phyloP scores from a whole-genome alignment of 2,329 filamentous ascomycete genomes.

The Monosporascus sp. region DNA sequence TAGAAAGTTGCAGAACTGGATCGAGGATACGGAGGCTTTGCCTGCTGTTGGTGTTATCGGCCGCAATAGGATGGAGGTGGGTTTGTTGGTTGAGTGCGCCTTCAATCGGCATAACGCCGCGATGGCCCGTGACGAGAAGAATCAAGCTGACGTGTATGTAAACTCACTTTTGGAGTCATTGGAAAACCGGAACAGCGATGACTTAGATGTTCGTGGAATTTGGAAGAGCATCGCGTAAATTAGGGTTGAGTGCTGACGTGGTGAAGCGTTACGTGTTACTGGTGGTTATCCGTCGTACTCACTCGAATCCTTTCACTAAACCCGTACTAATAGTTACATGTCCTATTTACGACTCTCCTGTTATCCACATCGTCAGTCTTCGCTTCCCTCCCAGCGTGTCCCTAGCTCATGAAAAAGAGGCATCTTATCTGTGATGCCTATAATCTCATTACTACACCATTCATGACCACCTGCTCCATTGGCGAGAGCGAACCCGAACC shows the following conservation, averaged over 20 bases:
- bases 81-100: conserved; percentile 36
- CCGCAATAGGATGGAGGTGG: conserved; percentile 36
- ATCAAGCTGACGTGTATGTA: conserved; percentile 34
- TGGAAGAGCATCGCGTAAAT: too few species aligned
- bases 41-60: conserved; percentile 38
- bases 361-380: too few species aligned
- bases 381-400: too few species aligned
- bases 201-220: background rate
- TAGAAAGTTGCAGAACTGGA: conserved; percentile 45
- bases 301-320: too few species aligned
- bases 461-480: conserved; percentile 32
- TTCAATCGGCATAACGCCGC: conserved; percentile 40
- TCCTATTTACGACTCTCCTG: too few species aligned
- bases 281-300: too few species aligned
- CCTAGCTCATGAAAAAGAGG: too few species aligned
- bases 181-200: conserved; percentile 9
- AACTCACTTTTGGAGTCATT: conserved; percentile 16
- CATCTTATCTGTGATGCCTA: conserved; percentile 42
- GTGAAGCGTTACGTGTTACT: too few species aligned
- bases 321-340: too few species aligned
- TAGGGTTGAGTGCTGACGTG: too few species aligned
- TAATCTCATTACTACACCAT: conserved; percentile 41
- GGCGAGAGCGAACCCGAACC: conserved; percentile 36
- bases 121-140: conserved; percentile 36
- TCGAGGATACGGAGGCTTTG: conserved; percentile 48